phyloP scores from a whole-genome alignment of 2,329 filamentous ascomycete species.

The Trichoderma cornu-damae region DNA sequence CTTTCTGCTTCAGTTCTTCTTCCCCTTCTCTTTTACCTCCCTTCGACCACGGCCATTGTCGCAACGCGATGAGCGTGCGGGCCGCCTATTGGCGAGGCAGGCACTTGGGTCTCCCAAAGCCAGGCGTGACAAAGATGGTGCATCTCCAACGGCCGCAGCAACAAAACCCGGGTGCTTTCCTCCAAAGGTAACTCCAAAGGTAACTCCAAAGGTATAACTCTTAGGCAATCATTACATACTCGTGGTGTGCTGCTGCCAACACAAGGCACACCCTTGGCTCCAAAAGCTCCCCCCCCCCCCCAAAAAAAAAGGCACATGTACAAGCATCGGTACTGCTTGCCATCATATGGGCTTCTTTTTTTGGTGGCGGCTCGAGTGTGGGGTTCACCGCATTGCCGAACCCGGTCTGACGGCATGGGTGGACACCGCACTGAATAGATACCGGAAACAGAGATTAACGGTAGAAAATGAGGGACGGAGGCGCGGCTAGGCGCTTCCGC shows the following conservation, averaged over 20 bases:
- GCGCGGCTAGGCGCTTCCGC: background rate
- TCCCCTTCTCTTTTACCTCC: background rate
- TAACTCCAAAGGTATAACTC: background rate
- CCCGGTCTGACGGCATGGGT: constrained; percentile 16
- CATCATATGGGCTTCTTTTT: no score
- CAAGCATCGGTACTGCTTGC: no score
- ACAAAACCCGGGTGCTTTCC: background rate
- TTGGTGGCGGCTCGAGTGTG: background rate
- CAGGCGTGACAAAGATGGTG: background rate
- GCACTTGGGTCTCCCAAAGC: background rate
- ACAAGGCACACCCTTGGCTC: background rate
- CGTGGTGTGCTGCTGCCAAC: background rate
- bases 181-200: background rate
- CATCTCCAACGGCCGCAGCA: background rate
- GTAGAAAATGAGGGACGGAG: background rate
- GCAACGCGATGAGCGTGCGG: background rate
- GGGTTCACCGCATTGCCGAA: constrained; percentile 10
- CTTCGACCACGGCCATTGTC: background rate
- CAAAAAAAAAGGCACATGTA: no score
- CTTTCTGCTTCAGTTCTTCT: background rate
- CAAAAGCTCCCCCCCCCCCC: background rate
- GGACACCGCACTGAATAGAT: constrained; percentile 5
- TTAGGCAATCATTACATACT: constrained; percentile 21
- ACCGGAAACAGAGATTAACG: constrained; percentile 5
- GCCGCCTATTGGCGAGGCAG: background rate